Base-by-base conservation (phyloP, 352 stramenopile genomes). In the Phytophthora uliginosa region DNA sequence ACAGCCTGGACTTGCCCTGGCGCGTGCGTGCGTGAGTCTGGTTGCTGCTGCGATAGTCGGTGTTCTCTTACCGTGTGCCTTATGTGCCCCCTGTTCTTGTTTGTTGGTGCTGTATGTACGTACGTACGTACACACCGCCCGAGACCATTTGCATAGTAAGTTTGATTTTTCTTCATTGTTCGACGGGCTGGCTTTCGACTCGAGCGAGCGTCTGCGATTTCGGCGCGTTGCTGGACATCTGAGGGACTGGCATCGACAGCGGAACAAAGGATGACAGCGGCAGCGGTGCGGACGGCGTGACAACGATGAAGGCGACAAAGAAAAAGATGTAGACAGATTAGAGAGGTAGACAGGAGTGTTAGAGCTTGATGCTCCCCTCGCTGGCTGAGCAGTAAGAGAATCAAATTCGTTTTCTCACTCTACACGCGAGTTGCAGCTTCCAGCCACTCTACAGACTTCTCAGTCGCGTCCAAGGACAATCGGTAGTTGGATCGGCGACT, bases 401-500 rank as follows among this genome's bases (percentile, higher is more conserved):
- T 70, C 42, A 67, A 76, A 63, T 68, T 74, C 45, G 59, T 52
- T 63, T 71, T 67, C 53, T 63, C 57, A 53, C 42, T 50, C 42
- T 54, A 54, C n/a, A n/a, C 42, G 18, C 17, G 7, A 22, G 17
- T 22, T 36, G 42, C 42, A 68, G 50, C 22, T 31, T 13, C 9
- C 48, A 45, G 17, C 20, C 24, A 31, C 55, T 66, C n/a, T 55
- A 62, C 31, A 56, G 15, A 17, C 22, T 47, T 67, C 54, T 63
- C 33, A 67, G 8, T 71, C 45, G 53, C 34, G 13, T 65, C 42
- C 63, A 36, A 82, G 56, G 36, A 88, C 57, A 12, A 73, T 45
- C 7, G 80, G 82, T 6, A 88, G 61, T n/a, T 69, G 65, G 59
- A 90, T 88, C 3, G 79, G 83, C 12, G 80, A 90, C 58, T 79